A percentile compares a stretch with the other conserved stretches of the same genome.
phyloP scores from a whole-genome alignment of 208 protist genomes.

The Trypanosoma scelopori region DNA sequence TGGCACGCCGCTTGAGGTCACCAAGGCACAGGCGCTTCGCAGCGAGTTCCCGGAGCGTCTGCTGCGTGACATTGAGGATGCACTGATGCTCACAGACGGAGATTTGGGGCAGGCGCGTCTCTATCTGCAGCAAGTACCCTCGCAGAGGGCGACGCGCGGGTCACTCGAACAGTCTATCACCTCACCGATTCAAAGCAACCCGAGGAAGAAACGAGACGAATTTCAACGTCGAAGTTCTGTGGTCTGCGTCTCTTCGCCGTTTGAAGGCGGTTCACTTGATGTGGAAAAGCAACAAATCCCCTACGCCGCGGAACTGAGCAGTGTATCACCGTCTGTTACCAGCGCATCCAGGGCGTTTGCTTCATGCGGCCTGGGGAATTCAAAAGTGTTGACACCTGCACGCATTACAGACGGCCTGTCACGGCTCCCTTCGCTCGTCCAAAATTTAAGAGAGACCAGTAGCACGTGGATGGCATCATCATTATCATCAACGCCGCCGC shows the following conservation, averaged over 20 bases:
- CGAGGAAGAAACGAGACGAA: constrained; percentile 1
- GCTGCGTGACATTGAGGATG: constrained; percentile 32
- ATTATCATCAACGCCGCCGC: constrained; percentile 1
- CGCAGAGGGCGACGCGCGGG: constrained; percentile 12
- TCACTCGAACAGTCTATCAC: constrained; percentile 33
- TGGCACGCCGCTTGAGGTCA: constrained; percentile 22
- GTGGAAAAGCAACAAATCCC: no score
- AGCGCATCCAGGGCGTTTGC: background rate
- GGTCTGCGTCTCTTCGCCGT: constrained; percentile 3
- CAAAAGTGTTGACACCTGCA: background rate
- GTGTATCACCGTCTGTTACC: background rate
- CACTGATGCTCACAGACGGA: constrained; percentile 46
- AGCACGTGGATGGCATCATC: constrained; percentile 13
- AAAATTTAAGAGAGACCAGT: background rate
- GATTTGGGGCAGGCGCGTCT: constrained; percentile 33
- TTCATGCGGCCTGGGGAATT: background rate
- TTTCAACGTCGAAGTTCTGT: background rate
- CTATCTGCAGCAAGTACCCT: constrained; percentile 26
- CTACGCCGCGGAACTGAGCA: no score
- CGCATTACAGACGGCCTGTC: background rate
- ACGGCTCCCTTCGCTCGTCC: background rate
- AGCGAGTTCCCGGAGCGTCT: constrained; percentile 40
- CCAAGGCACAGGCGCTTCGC: constrained; percentile 25
- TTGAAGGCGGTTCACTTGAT: background rate
- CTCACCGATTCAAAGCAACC: constrained; percentile 18